These are phyloP conservation scores for Lactuca sativa DNA, from an alignment of 129 eudicot genomes.

Conservation along the genomic window DNA sequence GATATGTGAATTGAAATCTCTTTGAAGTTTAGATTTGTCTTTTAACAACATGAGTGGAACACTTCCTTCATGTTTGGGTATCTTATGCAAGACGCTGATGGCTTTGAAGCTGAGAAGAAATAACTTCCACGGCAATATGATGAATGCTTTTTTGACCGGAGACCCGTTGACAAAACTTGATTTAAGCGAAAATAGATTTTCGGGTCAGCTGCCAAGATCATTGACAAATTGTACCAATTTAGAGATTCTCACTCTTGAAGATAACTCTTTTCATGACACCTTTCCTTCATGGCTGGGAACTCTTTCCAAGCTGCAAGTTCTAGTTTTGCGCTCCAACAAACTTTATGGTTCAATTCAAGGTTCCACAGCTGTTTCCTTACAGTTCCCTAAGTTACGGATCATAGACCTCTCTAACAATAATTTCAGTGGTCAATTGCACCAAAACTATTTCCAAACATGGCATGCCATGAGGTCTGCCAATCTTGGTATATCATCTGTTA, in stretches of 20 bases:
- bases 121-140: neutral
- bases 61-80: conserved; percentile 3
- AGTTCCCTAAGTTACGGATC: conserved; percentile 17
- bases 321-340: neutral
- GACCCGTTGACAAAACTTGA: neutral
- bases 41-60: conserved; percentile 2
- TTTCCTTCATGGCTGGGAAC: neutral
- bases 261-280: neutral
- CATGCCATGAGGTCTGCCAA: neutral
- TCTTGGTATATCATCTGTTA: neutral
- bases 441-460: neutral
- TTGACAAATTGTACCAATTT: neutral
- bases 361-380: neutral
- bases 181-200: neutral
- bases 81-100: neutral
- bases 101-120: neutral
- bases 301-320: neutral
- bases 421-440: conserved; percentile 1
- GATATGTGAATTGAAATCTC: conserved; percentile 10
- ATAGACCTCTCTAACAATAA: conserved; percentile 20
- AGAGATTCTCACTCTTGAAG: neutral
- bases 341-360: neutral
- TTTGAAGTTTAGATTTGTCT: neutral
- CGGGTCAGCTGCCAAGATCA: neutral
- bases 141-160: neutral